Evolutionary conservation across 768 basidiomycete genomes (phyloP).

Genomic region (Phlebiopsis gigantea): DNA sequence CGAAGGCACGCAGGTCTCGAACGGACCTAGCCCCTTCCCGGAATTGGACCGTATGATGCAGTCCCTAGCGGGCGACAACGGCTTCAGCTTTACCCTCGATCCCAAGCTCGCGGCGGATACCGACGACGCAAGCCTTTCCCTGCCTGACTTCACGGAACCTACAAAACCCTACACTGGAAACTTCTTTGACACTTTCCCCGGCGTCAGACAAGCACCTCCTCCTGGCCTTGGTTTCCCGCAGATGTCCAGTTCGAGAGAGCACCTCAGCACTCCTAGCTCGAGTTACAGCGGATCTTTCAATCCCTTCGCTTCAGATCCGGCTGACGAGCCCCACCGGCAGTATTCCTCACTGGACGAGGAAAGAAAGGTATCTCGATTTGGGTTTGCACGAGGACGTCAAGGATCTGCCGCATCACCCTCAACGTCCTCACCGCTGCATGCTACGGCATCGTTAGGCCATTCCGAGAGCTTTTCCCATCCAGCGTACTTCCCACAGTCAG

Average conservation of each 20-base stretch:
- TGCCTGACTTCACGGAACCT: slow-evolving; percentile 45
- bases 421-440: slow-evolving; percentile 51
- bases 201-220: slow-evolving; percentile 41
- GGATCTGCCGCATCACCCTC: slow-evolving; percentile 37
- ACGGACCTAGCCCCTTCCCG: slow-evolving; percentile 64
- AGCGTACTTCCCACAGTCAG: slow-evolving; percentile 37
- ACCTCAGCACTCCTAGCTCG: slow-evolving; percentile 27
- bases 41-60: slow-evolving; percentile 84
- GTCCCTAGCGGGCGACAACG: slow-evolving; percentile 59
- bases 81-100: slow-evolving; percentile 86
- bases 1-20: slow-evolving; percentile 43
- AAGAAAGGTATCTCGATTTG: slow-evolving; percentile 74
- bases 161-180: slow-evolving; percentile 57
- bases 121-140: slow-evolving; percentile 33
- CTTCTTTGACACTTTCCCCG: slow-evolving; percentile 69
- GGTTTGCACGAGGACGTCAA: slow-evolving; percentile 70
- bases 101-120: slow-evolving; percentile 57
- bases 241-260: slow-evolving; percentile 29
- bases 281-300: slow-evolving; percentile 75
- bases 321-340: slow-evolving; percentile 38
- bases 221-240: slow-evolving; percentile 51
- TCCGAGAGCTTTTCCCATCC: slow-evolving; percentile 42
- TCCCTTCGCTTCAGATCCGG: slow-evolving; percentile 60
- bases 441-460: slow-evolving; percentile 48
- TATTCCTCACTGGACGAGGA: slow-evolving; percentile 52